phyloP scores from a whole-genome alignment of 257 asterid species.

The Forsythia viridissima region DNA sequence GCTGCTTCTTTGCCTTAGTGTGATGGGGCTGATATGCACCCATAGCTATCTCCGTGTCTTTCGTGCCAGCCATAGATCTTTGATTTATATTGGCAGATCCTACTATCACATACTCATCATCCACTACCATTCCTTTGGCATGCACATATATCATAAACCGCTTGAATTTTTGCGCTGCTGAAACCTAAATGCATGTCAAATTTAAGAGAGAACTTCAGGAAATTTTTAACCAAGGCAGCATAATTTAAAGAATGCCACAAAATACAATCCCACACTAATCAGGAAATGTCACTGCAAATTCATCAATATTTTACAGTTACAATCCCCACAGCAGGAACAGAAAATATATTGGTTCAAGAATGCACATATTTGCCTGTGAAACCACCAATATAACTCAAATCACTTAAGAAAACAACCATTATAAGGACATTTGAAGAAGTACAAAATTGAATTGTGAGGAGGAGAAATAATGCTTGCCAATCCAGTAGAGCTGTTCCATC shows the following conservation, averaged over 20 bases:
- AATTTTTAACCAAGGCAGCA: not conserved
- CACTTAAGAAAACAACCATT: not conserved
- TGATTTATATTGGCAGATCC: constrained; percentile 96
- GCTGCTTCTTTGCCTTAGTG: constrained; percentile 52
- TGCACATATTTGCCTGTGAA: not conserved
- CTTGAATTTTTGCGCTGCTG: constrained; percentile 62
- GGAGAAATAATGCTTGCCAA: not conserved
- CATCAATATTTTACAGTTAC: not conserved
- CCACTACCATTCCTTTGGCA: constrained; percentile 94
- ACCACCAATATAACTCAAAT: not conserved
- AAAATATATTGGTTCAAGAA: not conserved
- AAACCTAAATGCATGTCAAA: constrained; percentile 44
- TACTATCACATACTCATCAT: constrained; percentile 78
- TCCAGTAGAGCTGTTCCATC: not conserved
- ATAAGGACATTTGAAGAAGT: not conserved
- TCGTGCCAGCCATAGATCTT: constrained; percentile 90
- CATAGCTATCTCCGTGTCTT: constrained; percentile 94
- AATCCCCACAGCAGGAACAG: constrained; percentile 14
- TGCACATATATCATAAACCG: constrained; percentile 94
- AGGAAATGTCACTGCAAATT: not conserved
- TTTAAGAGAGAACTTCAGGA: not conserved
- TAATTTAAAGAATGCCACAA: constrained; percentile 1
- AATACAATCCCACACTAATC: not conserved
- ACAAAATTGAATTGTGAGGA: not conserved
- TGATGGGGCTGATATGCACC: constrained; percentile 91